Percentiles rank a stretch among this genome's conserved stretches.
Evolutionary conservation across 257 asterid genomes (phyloP).

Genomic region (Capsicum rhomboideum): DNA sequence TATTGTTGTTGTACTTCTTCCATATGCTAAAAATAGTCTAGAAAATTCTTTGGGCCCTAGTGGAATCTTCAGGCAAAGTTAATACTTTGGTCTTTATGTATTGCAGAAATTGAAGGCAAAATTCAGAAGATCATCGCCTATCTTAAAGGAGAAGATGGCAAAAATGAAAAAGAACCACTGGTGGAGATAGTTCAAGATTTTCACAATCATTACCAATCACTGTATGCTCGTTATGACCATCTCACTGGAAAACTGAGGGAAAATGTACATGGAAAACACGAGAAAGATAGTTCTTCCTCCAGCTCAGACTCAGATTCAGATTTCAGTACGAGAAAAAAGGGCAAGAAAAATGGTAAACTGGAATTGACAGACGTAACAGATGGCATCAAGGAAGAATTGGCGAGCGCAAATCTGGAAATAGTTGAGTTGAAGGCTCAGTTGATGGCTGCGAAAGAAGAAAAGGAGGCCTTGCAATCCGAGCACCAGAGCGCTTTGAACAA

Average conservation of each 20-base stretch:
- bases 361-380: slow-evolving; percentile 21
- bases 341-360: slow-evolving; percentile 41
- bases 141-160: slow-evolving; percentile 40
- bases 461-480: slow-evolving; percentile 41
- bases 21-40: neutral
- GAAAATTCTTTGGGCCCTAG: neutral
- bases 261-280: slow-evolving; percentile 35
- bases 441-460: slow-evolving; percentile 37
- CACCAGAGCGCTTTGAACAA: slow-evolving; percentile 31
- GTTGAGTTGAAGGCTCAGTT: slow-evolving; percentile 45
- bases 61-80: neutral
- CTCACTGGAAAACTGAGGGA: slow-evolving; percentile 65
- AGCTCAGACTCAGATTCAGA: slow-evolving; percentile 64
- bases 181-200: slow-evolving; percentile 50
- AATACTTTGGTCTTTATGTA: neutral
- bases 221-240: slow-evolving; percentile 63
- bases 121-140: slow-evolving; percentile 55
- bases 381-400: slow-evolving; percentile 38
- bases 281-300: slow-evolving; percentile 48
- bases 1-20: neutral
- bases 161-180: slow-evolving; percentile 47
- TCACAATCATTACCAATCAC: slow-evolving; percentile 57
- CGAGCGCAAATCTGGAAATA: slow-evolving; percentile 50
- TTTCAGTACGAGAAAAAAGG: slow-evolving; percentile 30
- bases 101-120: slow-evolving; percentile 72